Evolutionary conservation across 2,329 filamentous ascomycete genomes (phyloP).

Genomic region (Penicillium sp.): DNA sequence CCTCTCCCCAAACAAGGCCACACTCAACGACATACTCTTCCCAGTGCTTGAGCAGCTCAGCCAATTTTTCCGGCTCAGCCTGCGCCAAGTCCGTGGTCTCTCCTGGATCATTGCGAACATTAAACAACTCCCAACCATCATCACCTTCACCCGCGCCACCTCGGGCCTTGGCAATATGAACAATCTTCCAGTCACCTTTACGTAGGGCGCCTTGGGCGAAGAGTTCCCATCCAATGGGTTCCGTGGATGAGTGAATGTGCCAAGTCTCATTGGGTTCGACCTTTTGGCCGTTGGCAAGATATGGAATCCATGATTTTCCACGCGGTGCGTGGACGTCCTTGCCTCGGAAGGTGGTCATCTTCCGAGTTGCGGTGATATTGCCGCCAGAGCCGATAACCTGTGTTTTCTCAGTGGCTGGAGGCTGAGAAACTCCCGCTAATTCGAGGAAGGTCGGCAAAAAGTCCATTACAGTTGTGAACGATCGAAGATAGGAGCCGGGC

Average conservation of each 20-base stretch:
- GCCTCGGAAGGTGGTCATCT: slow-evolving; percentile 5
- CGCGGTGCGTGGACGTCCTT: slow-evolving; percentile 2
- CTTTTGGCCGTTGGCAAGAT: background rate
- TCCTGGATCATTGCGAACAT: slow-evolving; percentile 9
- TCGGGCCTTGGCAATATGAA: slow-evolving; percentile 1
- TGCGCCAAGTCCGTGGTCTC: slow-evolving; percentile 21
- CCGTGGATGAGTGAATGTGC: slow-evolving; percentile 23
- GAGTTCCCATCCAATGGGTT: slow-evolving; percentile 21
- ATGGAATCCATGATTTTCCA: slow-evolving; percentile 11
- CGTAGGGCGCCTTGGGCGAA: slow-evolving; percentile 11
- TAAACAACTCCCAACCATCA: slow-evolving; percentile 12
- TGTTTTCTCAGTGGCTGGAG: background rate
- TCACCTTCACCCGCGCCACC: slow-evolving; percentile 21
- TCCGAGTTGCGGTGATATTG: slow-evolving; percentile 3
- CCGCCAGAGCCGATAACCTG: background rate
- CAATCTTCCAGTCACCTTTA: slow-evolving; percentile 10
- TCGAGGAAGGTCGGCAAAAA: slow-evolving; percentile 12
- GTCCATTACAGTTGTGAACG: slow-evolving; percentile 13
- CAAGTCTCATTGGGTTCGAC: slow-evolving; percentile 22
- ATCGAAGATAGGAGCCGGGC: background rate
- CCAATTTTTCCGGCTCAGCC: slow-evolving; percentile 34
- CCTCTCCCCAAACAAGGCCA: slow-evolving; percentile 26
- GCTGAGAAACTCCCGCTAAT: slow-evolving; percentile 8
- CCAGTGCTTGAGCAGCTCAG: slow-evolving; percentile 18
- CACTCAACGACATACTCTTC: slow-evolving; percentile 21